Evolutionary conservation across 441 rosid genomes (phyloP), one percentile per base, ranked within the genome.

Genomic region (Rhodomyrtus psidioides): DNA sequence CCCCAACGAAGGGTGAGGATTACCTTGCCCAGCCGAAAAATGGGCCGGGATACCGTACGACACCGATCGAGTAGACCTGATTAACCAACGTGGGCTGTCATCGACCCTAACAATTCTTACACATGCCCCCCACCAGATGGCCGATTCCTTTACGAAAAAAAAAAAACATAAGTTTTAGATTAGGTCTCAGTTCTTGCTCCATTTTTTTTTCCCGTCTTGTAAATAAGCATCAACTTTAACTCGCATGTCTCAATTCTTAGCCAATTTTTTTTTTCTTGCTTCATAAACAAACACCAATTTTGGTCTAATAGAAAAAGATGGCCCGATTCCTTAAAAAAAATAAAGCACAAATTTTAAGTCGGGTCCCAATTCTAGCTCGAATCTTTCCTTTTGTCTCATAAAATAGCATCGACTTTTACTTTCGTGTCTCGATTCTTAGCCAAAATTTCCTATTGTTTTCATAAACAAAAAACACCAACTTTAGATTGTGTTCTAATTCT

Each of bases 391-490:
- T 27, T 27, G 19, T 15, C 39, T 27, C 0, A 1, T 15, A 60
- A 15, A 59, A 27, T 14, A 27, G 2, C 12, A 14, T 27, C 2
- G 6, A 7, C 2, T 58, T n/a, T 13, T n/a, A 27, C 39, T 7
- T 0, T 1, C 0, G 23, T 2, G 0, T 16, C 42, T n/a, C 2
- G 1, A n/a, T 58, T n/a, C 34, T 1, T 58, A 7, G 15, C 34
- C 65, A 58, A n/a, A 58, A 12, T 58, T 58, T n/a, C 16, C n/a
- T 58, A 26, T 8, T 58, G 1, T 21, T 27, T 60, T 60, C 74
- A 8, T 28, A 7, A 60, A 14, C 7, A 42, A 42, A 60, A 60
- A 15, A 28, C 12, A 60, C 1, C 6, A 16, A 28, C 23, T 60
- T 5, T 28, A 60, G 44, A 42, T 42, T 42, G 44, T 8, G 34